These are phyloP conservation scores for Auricularia auricula-judae DNA, from an alignment of 768 basidiomycete species.

Conservation along the genomic window DNA sequence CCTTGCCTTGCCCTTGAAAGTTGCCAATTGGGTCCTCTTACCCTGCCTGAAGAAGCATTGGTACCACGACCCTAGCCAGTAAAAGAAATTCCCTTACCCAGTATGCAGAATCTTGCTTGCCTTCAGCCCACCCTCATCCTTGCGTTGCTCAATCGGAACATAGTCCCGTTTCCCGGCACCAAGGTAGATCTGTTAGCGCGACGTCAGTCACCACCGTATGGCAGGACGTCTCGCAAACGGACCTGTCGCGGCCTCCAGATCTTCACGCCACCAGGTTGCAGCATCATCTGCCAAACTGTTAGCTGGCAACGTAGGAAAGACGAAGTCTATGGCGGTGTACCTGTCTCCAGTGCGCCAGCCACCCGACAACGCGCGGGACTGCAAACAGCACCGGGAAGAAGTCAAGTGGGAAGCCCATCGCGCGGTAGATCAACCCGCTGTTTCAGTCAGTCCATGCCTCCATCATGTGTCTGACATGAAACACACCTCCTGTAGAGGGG, in stretches of 20 bases:
- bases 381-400: slow-evolving; percentile 92
- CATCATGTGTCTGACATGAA: background rate
- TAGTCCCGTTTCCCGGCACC: slow-evolving; percentile 68
- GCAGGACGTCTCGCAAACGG: background rate
- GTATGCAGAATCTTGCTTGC: slow-evolving; percentile 10
- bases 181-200: slow-evolving; percentile 52
- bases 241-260: slow-evolving; percentile 88
- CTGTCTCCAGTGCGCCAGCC: slow-evolving; percentile 90
- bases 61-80: background rate
- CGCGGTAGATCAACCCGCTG: slow-evolving; percentile 82
- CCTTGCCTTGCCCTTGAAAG: slow-evolving; percentile 11
- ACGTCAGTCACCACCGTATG: background rate
- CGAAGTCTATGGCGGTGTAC: slow-evolving; percentile 22
- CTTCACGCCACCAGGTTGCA: slow-evolving; percentile 80
- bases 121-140: slow-evolving; percentile 35
- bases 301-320: background rate
- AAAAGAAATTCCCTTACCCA: slow-evolving; percentile 8
- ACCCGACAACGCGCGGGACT: slow-evolving; percentile 85
- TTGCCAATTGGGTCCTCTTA: slow-evolving; percentile 12
- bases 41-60: slow-evolving; percentile 8
- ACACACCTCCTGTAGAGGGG: slow-evolving; percentile 38
- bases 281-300: slow-evolving; percentile 60
- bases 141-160: slow-evolving; percentile 51
- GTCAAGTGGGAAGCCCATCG: slow-evolving; percentile 91
- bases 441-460: slow-evolving; percentile 2